phyloP scores from a whole-genome alignment of 441 rosid genomes.

The Erysimum cheiri region DNA sequence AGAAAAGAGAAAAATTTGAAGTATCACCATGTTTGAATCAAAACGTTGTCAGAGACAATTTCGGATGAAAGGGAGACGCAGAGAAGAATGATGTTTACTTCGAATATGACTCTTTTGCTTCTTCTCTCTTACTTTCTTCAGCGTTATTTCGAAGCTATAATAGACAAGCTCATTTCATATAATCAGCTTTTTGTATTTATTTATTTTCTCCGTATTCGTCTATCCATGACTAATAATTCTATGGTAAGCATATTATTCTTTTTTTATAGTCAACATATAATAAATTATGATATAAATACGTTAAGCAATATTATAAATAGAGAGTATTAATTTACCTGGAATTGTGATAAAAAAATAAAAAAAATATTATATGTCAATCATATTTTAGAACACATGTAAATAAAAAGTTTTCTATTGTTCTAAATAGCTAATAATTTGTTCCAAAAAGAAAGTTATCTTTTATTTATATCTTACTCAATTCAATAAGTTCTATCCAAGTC shows the following conservation, averaged over 20 bases:
- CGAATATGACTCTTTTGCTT: slow-evolving; percentile 31
- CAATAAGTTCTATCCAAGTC: slow-evolving; percentile 17
- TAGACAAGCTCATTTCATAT: neutral
- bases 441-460: too few relatives aligned
- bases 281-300: neutral
- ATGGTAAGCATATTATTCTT: slow-evolving; percentile 6
- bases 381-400: too few relatives aligned
- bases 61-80: slow-evolving; percentile 28
- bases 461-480: slow-evolving; percentile 24
- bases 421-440: too few relatives aligned
- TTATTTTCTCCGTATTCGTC: neutral
- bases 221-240: neutral
- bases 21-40: slow-evolving; percentile 41
- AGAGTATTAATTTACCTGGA: too few relatives aligned
- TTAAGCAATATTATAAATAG: too few relatives aligned
- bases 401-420: too few relatives aligned
- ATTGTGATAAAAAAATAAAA: too few relatives aligned
- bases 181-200: neutral
- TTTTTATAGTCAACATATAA: neutral
- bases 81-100: slow-evolving; percentile 22
- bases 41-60: slow-evolving; percentile 27
- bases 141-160: slow-evolving; percentile 40
- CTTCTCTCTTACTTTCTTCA: slow-evolving; percentile 13
- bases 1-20: neutral
- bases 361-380: too few relatives aligned